Conservation (phyloP, 768 basidiomycete genomes). For the Calocera viscosa region DNA sequence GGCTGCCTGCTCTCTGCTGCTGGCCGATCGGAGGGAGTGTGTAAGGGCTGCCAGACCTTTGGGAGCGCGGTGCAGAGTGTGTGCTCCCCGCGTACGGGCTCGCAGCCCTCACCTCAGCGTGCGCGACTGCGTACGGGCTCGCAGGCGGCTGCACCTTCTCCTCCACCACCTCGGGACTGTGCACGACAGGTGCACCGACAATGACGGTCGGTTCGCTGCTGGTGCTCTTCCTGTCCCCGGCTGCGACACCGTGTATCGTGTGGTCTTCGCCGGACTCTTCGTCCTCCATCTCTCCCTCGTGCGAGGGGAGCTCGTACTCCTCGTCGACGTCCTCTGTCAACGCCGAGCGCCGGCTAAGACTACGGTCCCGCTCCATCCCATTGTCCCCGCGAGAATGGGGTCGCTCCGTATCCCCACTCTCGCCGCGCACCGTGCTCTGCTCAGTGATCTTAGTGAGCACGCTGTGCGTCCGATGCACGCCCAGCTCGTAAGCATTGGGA, state of each 20-base stretch:
- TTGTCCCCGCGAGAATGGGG: not conserved
- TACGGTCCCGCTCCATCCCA: not conserved
- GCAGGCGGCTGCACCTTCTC: not conserved
- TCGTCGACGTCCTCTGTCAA: not conserved
- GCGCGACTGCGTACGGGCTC: not conserved
- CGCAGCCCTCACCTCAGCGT: not conserved
- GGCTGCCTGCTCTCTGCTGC: not conserved
- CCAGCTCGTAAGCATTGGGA: not conserved
- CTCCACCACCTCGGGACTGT: not conserved
- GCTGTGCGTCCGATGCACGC: not conserved
- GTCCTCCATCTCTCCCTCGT: not conserved
- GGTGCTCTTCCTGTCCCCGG: not conserved
- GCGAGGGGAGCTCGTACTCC: not conserved
- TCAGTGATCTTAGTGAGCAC: constrained; percentile 7
- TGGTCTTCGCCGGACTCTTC: not conserved
- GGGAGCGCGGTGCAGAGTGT: not conserved
- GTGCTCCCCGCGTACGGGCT: constrained; percentile 2
- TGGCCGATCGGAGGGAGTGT: not conserved
- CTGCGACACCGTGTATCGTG: not conserved
- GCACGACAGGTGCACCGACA: not conserved
- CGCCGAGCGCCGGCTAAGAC: not conserved
- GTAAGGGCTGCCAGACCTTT: not conserved
- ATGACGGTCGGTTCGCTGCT: not conserved
- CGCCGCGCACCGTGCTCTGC: constrained; percentile 7
- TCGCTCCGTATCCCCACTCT: not conserved